Base-by-base conservation (phyloP, 2,329 filamentous ascomycete species). In the Septoria linicola region DNA sequence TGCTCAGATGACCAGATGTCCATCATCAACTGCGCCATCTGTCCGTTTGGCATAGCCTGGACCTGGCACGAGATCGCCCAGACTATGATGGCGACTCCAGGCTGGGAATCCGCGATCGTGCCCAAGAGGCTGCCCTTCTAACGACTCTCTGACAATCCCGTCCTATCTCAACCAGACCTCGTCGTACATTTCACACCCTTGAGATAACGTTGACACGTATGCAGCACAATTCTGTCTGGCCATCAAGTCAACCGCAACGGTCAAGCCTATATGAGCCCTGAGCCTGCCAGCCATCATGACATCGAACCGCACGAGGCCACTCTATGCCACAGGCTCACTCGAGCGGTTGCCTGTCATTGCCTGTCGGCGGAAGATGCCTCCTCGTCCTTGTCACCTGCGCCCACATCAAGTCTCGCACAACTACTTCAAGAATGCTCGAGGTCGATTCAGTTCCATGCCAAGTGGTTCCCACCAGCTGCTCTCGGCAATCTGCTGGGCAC, bases 391-490 rank as follows among this genome's bases (percentile, higher is more conserved):
- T n/a, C 31, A 17, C 36, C 39, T 14, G 25, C 39, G 16, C 35
- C 31, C 17, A 41, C 17, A n/a, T 35, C 49, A 5, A 34, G 57
- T 4, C 49, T 65, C 8, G 49, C 60, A 10, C 14, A 35, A 14
- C 53, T 61, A 4, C 59, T 67, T 10, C 58, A 55, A n/a, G 46
- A 59, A 19, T 57, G 59, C 11, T 50, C 61, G 4, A 55, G 57
- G 6, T 55, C 57, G 30, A 59, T 67, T 25, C 59, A 59, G 16
- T 63, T 59, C 42, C 57, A 67, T 44, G 64, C 65, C 19, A 66
- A 67, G 47, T 67, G 65, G 65, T 67, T 68, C 41, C 59, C 59
- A 1, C 62, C 61, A 4, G 41, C 31, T 8, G 54, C 57, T 10
- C 54, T 68, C 8, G 45, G 48, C 14, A 54, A 41, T 11, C 51